phyloP scores from a whole-genome alignment of 1,284 basidiomycete genomes.

The Ceratobasidium sp. region DNA sequence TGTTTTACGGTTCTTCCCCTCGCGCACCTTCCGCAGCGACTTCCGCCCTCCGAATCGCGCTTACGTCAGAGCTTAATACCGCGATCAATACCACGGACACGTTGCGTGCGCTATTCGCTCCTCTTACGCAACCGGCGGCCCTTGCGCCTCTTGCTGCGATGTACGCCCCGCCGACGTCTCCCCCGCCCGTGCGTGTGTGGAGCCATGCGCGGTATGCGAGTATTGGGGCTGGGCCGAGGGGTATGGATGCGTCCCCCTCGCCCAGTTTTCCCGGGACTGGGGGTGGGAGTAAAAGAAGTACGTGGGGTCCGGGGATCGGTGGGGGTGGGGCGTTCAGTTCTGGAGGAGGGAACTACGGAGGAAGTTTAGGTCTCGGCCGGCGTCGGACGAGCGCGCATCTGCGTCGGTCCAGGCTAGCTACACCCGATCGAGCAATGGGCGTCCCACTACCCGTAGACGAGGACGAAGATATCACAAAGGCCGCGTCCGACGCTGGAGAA shows the following conservation, averaged over 20 bases:
- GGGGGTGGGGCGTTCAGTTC: constrained; percentile 5
- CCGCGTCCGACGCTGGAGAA: constrained; percentile 48
- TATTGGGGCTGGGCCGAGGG: constrained; percentile 54
- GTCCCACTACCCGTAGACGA: constrained; percentile 54
- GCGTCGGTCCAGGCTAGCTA: constrained; percentile 40
- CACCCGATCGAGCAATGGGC: constrained; percentile 50
- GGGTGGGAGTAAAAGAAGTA: constrained; percentile 41
- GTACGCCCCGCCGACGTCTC: constrained; percentile 72
- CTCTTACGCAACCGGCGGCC: constrained; percentile 73
- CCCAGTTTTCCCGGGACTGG: constrained; percentile 31
- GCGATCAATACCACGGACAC: constrained; percentile 82
- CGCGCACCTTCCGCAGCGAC: constrained; percentile 54
- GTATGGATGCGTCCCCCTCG: constrained; percentile 42
- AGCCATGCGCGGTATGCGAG: constrained; percentile 49
- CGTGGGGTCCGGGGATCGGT: constrained; percentile 30
- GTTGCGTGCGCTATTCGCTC: constrained; percentile 76
- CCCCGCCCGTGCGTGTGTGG: constrained; percentile 24
- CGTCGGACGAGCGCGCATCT: constrained; percentile 32
- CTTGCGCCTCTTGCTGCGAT: constrained; percentile 79
- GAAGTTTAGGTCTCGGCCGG: constrained; percentile 26
- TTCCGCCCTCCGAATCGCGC: constrained; percentile 69
- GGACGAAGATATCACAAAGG: constrained; percentile 42
- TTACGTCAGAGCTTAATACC: constrained; percentile 75
- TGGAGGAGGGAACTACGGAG: not conserved
- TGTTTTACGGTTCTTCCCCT: constrained; percentile 54